Base-by-base conservation (phyloP, 2,329 filamentous ascomycete genomes). In the Didymella pomorum region DNA sequence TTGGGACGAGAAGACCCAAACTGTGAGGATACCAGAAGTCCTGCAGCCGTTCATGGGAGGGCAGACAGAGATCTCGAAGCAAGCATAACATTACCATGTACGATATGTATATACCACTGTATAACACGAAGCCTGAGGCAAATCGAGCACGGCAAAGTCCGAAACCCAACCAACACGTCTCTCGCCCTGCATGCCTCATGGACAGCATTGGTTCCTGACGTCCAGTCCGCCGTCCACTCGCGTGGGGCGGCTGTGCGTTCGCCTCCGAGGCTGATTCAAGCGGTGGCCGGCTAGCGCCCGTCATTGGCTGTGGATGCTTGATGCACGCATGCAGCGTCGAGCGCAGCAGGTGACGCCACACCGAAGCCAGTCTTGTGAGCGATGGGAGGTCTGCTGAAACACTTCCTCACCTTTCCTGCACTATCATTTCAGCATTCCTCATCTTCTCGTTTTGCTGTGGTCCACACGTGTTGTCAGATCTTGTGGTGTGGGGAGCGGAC, bases 21-120 rank as follows among this genome's bases (percentile, higher is more conserved):
- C 84, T 1, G 91, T 98, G 8, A 80, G 81, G 1, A 85, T 99
- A 7, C 95, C 95, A 0, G 86, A 92, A 77, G 90, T 89, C 18
- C 77, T 99, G 73, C 83, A 89, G 71, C 87, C 86, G 21, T 98
- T 89, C 84, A 97, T 99, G 93, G 89, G 89, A 56, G 77, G 76
- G 1, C 64, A 72, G 55, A 70, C 72, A 28, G 71, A 64, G 57
- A 78, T 79, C 44, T 57, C 64, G 65, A 43, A 61, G 66, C 52
- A 69, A 65, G 50, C 61, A 64, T 56, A 67, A 63, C 37, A 62
- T 52, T 20, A 52, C 52, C 26, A 31, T 46, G 43, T 46, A 46
- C 21, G 23, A 44, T 28, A 44, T 28, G 21, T 25, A 2, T 1
- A 44, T 26, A 44, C 7, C 41, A 16, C 41, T 44, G 41, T 44